Conservation (phyloP, 805 yeast genomes). For the Teunomyces pallodes region DNA sequence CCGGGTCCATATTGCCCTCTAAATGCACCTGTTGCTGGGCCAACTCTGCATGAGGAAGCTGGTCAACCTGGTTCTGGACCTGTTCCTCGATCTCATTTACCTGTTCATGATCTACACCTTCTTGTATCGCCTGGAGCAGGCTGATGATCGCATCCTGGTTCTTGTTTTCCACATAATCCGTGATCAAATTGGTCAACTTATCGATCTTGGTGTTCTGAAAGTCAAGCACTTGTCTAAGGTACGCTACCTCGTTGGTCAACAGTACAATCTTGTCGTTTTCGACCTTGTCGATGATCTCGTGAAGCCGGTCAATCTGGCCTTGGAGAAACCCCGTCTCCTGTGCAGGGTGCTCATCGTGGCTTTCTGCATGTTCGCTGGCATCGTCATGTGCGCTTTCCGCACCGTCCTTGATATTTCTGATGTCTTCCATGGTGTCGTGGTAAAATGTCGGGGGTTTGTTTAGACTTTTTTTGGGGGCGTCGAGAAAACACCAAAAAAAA, state of each 20-base stretch:
- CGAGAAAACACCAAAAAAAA: background rate
- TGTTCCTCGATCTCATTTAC: conserved; percentile 20
- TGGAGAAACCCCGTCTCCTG: conserved; percentile 1
- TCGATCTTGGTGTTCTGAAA: conserved; percentile 39
- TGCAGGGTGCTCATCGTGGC: background rate
- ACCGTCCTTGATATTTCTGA: conserved; percentile 2
- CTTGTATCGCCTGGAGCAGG: conserved; percentile 29
- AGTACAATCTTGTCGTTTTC: conserved; percentile 13
- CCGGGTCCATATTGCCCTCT: conserved; percentile 42
- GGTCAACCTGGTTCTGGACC: conserved; percentile 20
- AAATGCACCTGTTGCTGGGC: conserved; percentile 17
- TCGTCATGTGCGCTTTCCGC: background rate
- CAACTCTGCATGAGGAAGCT: conserved; percentile 12
- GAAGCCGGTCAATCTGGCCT: conserved; percentile 3
- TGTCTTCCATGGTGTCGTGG: conserved; percentile 6
- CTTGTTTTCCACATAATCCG: conserved; percentile 31
- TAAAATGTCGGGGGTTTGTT: conserved; percentile 10
- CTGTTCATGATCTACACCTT: conserved; percentile 13
- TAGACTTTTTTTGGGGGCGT: conserved; percentile 8
- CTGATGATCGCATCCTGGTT: conserved; percentile 27
- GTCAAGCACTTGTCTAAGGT: conserved; percentile 35
- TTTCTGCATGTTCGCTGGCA: background rate
- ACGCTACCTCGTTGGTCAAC: conserved; percentile 32
- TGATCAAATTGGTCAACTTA: conserved; percentile 32
- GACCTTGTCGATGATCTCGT: conserved; percentile 4